phyloP scores from a whole-genome alignment of 352 stramenopile genomes.

The Pythium aristosporum region DNA sequence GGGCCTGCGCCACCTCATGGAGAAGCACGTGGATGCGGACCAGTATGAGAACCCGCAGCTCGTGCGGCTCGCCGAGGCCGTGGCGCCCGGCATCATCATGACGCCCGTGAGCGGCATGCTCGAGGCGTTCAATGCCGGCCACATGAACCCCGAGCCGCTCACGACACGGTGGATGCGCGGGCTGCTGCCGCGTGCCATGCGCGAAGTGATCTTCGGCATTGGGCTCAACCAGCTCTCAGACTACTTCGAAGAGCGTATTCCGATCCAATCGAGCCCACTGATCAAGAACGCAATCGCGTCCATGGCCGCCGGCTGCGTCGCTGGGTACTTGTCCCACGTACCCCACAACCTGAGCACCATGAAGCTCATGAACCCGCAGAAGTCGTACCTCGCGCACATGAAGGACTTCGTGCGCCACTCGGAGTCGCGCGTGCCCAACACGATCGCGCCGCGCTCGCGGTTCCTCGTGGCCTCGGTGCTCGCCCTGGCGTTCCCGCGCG shows the following conservation, averaged over 20 bases:
- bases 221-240: conserved; percentile 93
- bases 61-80: conserved; percentile 75
- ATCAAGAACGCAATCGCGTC: conserved; percentile 88
- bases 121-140: conserved; percentile 91
- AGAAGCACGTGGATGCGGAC: conserved; percentile 85
- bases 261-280: conserved; percentile 57
- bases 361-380: conserved; percentile 93
- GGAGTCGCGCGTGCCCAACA: conserved; percentile 76
- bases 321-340: conserved; percentile 93
- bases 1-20: conserved; percentile 78
- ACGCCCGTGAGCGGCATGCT: conserved; percentile 91
- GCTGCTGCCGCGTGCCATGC: conserved; percentile 75
- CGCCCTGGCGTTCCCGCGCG: conserved; percentile 85
- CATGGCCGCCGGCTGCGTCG: conserved; percentile 87
- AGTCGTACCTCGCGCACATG: conserved; percentile 82
- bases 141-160: conserved; percentile 92
- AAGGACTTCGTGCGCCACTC: conserved; percentile 82
- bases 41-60: conserved; percentile 78
- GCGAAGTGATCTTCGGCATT: conserved; percentile 94
- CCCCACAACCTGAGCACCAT: conserved; percentile 96
- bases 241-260: conserved; percentile 92
- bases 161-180: conserved; percentile 88
- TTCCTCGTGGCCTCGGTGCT: conserved; percentile 69
- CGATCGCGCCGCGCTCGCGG: conserved; percentile 68
- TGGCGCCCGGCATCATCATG: conserved; percentile 92